These are phyloP conservation scores for Aspergillus flavus DNA, from an alignment of 2,329 filamentous ascomycete species.

Conservation along the genomic window DNA sequence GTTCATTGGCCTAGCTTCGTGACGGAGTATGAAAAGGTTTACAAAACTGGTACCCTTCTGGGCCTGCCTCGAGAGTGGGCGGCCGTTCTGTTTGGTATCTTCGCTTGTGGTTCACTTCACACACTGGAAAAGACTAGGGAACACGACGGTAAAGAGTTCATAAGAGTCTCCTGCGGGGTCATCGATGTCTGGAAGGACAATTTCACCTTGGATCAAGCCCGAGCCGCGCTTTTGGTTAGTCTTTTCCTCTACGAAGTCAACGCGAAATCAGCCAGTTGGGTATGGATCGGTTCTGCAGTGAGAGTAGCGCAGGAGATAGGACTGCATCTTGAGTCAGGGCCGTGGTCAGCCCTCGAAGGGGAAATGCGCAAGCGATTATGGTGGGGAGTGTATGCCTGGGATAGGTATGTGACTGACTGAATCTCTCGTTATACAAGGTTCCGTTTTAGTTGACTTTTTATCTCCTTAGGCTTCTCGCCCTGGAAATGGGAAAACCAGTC, in stretches of 20 bases:
- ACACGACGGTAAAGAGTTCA: conserved; percentile 65
- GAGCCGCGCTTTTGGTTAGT: conserved; percentile 71
- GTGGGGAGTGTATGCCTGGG: conserved; percentile 92
- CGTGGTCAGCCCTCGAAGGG: conserved; percentile 73
- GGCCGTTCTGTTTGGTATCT: conserved; percentile 77
- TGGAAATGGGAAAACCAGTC: conserved; percentile 79
- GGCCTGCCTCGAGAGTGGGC: conserved; percentile 70
- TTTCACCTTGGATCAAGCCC: conserved; percentile 73
- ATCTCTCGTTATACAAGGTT: background rate
- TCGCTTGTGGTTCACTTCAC: conserved; percentile 82
- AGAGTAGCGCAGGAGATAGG: conserved; percentile 82
- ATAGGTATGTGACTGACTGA: conserved; percentile 59
- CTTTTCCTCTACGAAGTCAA: conserved; percentile 86
- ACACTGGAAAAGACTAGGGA: conserved; percentile 59
- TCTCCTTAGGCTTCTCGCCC: conserved; percentile 62
- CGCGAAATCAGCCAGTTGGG: conserved; percentile 80
- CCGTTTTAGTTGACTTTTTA: background rate
- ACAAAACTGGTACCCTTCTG: conserved; percentile 64
- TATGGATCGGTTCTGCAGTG: conserved; percentile 79
- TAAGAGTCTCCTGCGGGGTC: conserved; percentile 70
- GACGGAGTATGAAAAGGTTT: conserved; percentile 74
- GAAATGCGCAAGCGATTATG: conserved; percentile 88
- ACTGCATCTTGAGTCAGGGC: conserved; percentile 73
- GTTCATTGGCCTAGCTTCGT: conserved; percentile 86
- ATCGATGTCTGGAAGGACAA: conserved; percentile 83